phyloP scores from a whole-genome alignment of 2,329 filamentous ascomycete genomes.

The Cordyceps javanica region DNA sequence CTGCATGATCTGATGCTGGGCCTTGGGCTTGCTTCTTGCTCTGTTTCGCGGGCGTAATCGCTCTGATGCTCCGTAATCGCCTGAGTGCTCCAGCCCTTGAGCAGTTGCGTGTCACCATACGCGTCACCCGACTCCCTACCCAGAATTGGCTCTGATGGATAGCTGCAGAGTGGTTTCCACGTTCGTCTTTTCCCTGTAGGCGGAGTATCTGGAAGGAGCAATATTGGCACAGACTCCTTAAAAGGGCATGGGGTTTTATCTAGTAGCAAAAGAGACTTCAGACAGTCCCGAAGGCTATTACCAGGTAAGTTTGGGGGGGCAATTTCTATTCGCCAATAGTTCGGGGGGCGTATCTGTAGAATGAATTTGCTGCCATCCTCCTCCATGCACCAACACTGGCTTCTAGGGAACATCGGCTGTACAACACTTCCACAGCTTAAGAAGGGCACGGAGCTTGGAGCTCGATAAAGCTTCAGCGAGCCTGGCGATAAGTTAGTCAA shows the following conservation, averaged over 20 bases:
- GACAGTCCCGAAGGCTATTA: constrained; percentile 61
- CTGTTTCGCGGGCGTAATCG: background rate
- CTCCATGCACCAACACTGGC: constrained; percentile 91
- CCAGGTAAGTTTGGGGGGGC: constrained; percentile 47
- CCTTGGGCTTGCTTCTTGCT: background rate
- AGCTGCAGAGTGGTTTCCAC: constrained; percentile 4
- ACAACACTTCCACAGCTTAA: constrained; percentile 78
- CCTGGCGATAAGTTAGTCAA: constrained; percentile 37
- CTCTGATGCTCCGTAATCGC: background rate
- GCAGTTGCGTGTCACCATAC: background rate
- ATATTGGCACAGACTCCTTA: constrained; percentile 28
- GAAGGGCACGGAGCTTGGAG: constrained; percentile 80
- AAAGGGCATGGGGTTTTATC: constrained; percentile 88
- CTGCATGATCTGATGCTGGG: background rate
- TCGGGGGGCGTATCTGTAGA: constrained; percentile 74
- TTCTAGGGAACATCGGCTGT: constrained; percentile 81
- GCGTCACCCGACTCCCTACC: background rate
- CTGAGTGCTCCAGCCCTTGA: background rate
- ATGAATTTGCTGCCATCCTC: constrained; percentile 75
- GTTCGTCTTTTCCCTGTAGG: background rate
- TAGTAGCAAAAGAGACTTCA: constrained; percentile 71
- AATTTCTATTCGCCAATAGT: constrained; percentile 87
- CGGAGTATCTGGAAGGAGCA: background rate
- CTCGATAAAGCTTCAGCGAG: constrained; percentile 75
- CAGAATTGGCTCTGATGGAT: constrained; percentile 2